These are phyloP conservation scores for Saccharomyces hybrid DNA, from an alignment of 1,139 yeast species.

Conservation along the genomic window DNA sequence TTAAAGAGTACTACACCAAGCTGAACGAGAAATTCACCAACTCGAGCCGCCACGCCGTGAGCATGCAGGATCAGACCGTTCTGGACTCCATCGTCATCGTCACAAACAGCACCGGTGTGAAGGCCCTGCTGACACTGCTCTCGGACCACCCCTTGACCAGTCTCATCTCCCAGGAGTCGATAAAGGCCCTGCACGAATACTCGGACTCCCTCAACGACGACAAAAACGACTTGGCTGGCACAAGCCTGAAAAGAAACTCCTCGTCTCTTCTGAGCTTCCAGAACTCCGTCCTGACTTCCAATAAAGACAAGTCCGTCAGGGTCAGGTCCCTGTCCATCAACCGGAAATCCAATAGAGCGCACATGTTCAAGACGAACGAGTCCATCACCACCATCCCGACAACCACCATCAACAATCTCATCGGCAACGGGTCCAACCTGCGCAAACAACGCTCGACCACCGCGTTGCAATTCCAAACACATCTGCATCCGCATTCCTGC, in stretches of 20 bases:
- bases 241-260: constrained; percentile 26
- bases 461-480: neutral
- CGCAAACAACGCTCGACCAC: neutral
- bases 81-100: constrained; percentile 27
- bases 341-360: constrained; percentile 4
- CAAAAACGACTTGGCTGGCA: constrained; percentile 17
- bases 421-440: neutral
- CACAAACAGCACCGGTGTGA: constrained; percentile 31
- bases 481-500: neutral
- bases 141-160: constrained; percentile 30
- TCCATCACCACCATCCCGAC: neutral
- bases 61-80: constrained; percentile 4
- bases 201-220: constrained; percentile 5
- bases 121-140: constrained; percentile 30
- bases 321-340: constrained; percentile 4
- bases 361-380: constrained; percentile 6
- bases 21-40: constrained; percentile 23
- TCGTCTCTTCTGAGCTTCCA: constrained; percentile 29
- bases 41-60: neutral
- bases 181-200: constrained; percentile 22
- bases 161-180: constrained; percentile 26
- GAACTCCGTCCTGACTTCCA: constrained; percentile 26
- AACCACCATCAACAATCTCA: neutral
- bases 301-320: constrained; percentile 29
- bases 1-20: constrained; percentile 28